Evolutionary conservation across 306 rosid species (phyloP).

Genomic region (Luffa aegyptiaca): DNA sequence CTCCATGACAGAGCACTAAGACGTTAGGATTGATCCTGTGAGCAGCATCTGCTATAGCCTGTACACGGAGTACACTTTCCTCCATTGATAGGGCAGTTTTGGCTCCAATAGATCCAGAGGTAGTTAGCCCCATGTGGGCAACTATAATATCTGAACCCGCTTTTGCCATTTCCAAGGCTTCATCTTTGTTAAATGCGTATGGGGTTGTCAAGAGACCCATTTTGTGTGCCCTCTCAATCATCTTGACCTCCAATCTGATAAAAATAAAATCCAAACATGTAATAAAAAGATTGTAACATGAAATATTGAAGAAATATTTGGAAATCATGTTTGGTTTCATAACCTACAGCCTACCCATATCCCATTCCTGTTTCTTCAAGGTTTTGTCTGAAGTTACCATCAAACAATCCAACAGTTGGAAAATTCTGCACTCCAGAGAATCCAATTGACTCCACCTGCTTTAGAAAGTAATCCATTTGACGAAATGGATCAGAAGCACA

Average conservation of each 20-base stretch:
- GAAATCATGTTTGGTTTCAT: not conserved
- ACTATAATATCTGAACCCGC: slow-evolving; percentile 86
- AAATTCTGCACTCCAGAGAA: slow-evolving; percentile 88
- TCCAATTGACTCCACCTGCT: slow-evolving; percentile 83
- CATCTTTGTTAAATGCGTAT: slow-evolving; percentile 68
- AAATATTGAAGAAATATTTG: not conserved
- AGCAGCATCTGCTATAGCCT: slow-evolving; percentile 80
- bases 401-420: slow-evolving; percentile 92
- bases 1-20: slow-evolving; percentile 86
- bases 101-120: slow-evolving; percentile 86
- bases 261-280: slow-evolving; percentile 16
- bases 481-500: slow-evolving; percentile 95
- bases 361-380: slow-evolving; percentile 99
- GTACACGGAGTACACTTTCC: slow-evolving; percentile 68
- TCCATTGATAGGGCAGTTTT: slow-evolving; percentile 69
- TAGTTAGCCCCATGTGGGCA: slow-evolving; percentile 93
- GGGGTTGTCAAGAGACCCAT: slow-evolving; percentile 94
- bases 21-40: slow-evolving; percentile 51
- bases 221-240: slow-evolving; percentile 77
- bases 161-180: slow-evolving; percentile 73
- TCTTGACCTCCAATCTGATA: slow-evolving; percentile 78
- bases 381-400: slow-evolving; percentile 88
- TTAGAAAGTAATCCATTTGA: slow-evolving; percentile 73
- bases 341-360: slow-evolving; percentile 50
- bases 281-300: not conserved